These are phyloP conservation scores for Rhizophagus prolifer DNA, from an alignment of 192 early-diverging fungal genomes.

Conservation along the genomic window DNA sequence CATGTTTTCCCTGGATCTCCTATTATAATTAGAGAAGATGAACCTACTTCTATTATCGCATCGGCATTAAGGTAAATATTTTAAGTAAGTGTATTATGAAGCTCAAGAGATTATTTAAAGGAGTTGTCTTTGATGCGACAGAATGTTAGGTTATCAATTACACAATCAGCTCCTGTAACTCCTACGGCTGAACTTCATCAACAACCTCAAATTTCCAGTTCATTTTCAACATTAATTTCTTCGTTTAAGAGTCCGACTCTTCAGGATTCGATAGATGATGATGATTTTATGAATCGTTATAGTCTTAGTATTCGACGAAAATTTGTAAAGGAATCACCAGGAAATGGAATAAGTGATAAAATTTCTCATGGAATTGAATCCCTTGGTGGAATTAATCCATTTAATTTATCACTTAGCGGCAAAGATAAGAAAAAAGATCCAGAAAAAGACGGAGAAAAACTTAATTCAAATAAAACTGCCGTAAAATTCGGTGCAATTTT, in stretches of 20 bases:
- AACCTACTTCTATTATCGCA: conserved; percentile 90
- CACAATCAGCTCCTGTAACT: conserved; percentile 8
- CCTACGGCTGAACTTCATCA: neutral
- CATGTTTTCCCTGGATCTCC: conserved; percentile 83
- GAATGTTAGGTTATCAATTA: conserved; percentile 4
- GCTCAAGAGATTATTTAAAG: conserved; percentile 48
- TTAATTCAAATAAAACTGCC: neutral
- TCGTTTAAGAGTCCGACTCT: neutral
- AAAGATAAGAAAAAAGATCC: conserved; percentile 13
- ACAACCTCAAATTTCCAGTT: neutral
- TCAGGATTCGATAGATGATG: neutral
- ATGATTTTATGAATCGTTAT: neutral
- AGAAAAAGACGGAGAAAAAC: neutral
- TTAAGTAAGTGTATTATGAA: conserved; percentile 14
- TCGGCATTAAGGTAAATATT: conserved; percentile 66
- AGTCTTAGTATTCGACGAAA: neutral
- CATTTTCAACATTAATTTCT: conserved; percentile 6
- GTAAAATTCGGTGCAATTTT: conserved; percentile 4
- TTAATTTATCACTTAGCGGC: conserved; percentile 1
- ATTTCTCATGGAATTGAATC: conserved; percentile 1
- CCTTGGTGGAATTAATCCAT: neutral
- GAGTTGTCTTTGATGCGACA: conserved; percentile 32
- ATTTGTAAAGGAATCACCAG: neutral
- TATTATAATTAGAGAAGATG: conserved; percentile 81
- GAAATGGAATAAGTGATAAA: neutral